Base-by-base conservation (phyloP, 352 stramenopile species). In the Nothophytophthora sp. region DNA sequence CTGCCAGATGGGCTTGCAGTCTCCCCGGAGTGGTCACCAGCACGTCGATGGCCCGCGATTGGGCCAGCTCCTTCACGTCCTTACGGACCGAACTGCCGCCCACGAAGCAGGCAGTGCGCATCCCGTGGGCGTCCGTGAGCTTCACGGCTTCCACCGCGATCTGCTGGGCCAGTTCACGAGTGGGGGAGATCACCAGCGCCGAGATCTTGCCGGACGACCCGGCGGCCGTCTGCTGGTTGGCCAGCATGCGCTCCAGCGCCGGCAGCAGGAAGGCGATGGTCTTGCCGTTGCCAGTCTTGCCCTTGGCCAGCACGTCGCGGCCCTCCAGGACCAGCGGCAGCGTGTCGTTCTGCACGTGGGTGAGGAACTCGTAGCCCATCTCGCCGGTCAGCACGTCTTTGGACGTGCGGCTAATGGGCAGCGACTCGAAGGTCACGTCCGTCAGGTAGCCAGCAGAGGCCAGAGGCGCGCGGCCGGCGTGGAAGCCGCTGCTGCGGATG, bases 21-120 rank as follows among this genome's bases (percentile, higher is more conserved):
- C 97, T 76, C 27, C 97, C 97, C 9, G 97, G 97, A 16, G 96
- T 99, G 20, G 94, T 94, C 25, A 99, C 92, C 4, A 99, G 67
- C 45, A 99, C 93, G 63, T 99, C 84, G 9, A 96, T 76, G 4
- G 67, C 58, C 12, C 40, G 50, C 10, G 50, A 18, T 7, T 61
- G 48, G 2, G 56, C 70, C 8, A 93, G 53, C 37, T 69, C 59
- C 56, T 73, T 70, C 1, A 72, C 40, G 38, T 90, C 81, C 53
- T 83, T 76, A 34, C 82, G 74, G 36, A 98, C 90, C 27, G 92
- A 91, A 11, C 76, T 97, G 22, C 96, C 96, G 13, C 96, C 96
- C 33, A 90, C 70, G 55, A 91, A 86, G 61, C 70, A 91, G 29
- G 66, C 56, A 4, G 78, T 80, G 37, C 60, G 56, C 33, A 96